Conservation (phyloP, 179 eudicot species). For the Gypsophila paniculata region DNA sequence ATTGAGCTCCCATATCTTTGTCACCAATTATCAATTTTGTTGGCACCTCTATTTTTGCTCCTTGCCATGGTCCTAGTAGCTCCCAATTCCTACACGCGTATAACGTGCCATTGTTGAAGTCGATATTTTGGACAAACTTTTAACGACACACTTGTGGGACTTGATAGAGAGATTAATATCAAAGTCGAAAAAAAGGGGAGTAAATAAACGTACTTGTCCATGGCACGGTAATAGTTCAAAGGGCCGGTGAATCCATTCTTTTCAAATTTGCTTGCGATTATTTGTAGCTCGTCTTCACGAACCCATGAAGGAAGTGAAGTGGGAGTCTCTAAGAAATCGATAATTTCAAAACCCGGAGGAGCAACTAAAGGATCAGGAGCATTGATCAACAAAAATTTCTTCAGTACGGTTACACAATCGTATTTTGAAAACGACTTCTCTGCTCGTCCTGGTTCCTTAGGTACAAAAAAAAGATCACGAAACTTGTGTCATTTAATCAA, state of each 20-base stretch:
- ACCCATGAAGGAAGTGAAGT: constrained; percentile 29
- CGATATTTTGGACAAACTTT: not conserved
- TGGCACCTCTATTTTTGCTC: constrained; percentile 22
- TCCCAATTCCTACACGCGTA: constrained; percentile 26
- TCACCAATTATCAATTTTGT: constrained; percentile 26
- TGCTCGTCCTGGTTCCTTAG: constrained; percentile 30
- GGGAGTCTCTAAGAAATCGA: constrained; percentile 29
- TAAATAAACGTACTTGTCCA: constrained; percentile 25
- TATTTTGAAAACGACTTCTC: constrained; percentile 29
- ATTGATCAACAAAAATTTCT: constrained; percentile 24
- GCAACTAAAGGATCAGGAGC: constrained; percentile 28
- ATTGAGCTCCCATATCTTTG: constrained; percentile 23
- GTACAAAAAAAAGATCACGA: not conserved
- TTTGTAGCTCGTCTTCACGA: constrained; percentile 22
- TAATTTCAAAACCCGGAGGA: constrained; percentile 27
- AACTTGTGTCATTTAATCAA: not conserved
- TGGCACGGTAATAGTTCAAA: constrained; percentile 28
- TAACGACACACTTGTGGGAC: too few species aligned
- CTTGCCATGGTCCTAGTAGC: constrained; percentile 24
- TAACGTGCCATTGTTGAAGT: not conserved
- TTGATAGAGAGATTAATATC: too few species aligned
- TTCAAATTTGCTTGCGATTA: constrained; percentile 21
- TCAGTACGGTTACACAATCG: constrained; percentile 24
- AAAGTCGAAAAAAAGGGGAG: not conserved
- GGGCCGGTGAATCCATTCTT: constrained; percentile 31